A percentile compares a stretch with the other conserved stretches of the same genome.
Evolutionary conservation across 495 filamentous ascomycete species (phyloP).

Genomic region (Talaromyces ruber): DNA sequence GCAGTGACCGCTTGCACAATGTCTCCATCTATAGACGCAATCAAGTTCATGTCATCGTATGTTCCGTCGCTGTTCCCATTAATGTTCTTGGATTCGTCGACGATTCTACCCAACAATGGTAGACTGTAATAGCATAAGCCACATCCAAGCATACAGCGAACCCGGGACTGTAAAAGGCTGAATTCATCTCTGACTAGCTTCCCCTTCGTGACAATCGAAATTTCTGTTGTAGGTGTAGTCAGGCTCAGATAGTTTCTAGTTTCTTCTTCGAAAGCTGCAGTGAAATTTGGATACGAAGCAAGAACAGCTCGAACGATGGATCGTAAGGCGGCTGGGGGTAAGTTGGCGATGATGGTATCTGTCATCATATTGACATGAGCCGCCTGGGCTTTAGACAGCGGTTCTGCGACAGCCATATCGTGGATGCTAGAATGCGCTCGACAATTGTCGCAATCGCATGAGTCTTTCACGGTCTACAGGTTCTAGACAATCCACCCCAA

Average conservation of each 20-base stretch:
- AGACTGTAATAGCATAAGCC: constrained; percentile 12
- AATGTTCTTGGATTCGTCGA: constrained; percentile 5
- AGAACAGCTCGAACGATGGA: constrained; percentile 14
- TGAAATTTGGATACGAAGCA: constrained; percentile 10
- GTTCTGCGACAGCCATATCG: not conserved
- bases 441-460: not conserved
- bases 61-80: not conserved
- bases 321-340: constrained; percentile 17
- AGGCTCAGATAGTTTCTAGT: constrained; percentile 7
- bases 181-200: not conserved
- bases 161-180: constrained; percentile 7
- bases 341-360: constrained; percentile 21
- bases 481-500: not conserved
- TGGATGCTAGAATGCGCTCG: not conserved
- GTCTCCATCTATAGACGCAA: constrained; percentile 27
- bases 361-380: constrained; percentile 27
- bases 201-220: not conserved
- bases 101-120: constrained; percentile 7
- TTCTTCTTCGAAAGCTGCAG: constrained; percentile 13
- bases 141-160: constrained; percentile 21
- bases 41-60: constrained; percentile 3
- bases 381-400: constrained; percentile 8
- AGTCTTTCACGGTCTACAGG: not conserved
- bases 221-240: not conserved
- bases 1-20: constrained; percentile 33